Percentiles rank a stretch among this genome's conserved stretches.
Conservation (phyloP, 805 yeast species). For the Kuraishia molischiana region DNA sequence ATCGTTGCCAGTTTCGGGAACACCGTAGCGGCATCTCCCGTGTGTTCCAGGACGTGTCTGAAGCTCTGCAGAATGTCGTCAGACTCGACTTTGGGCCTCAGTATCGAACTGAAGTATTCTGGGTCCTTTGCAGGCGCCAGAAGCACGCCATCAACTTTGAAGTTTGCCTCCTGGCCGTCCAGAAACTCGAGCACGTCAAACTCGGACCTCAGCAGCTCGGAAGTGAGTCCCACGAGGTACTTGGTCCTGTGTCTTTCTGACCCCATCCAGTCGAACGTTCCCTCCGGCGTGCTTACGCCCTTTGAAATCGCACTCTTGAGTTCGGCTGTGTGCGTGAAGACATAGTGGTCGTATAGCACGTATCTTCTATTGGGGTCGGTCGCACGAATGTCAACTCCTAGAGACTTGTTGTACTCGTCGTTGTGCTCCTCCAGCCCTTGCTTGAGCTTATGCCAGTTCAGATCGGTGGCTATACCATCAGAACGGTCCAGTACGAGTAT, state of each 20-base stretch:
- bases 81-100: background rate
- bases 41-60: no score
- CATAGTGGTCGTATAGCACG: constrained; percentile 12
- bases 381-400: background rate
- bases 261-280: constrained; percentile 1
- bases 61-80: background rate
- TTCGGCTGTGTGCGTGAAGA: constrained; percentile 3
- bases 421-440: constrained; percentile 12
- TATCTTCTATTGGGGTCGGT: constrained; percentile 13
- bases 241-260: background rate
- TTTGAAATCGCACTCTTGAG: constrained; percentile 3
- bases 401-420: constrained; percentile 5
- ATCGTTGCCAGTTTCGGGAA: background rate
- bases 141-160: background rate
- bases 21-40: no score
- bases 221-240: background rate
- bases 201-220: background rate
- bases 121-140: background rate
- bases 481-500: constrained; percentile 6
- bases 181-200: background rate
- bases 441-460: constrained; percentile 9
- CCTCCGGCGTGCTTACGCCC: background rate
- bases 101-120: background rate
- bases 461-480: constrained; percentile 4
- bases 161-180: background rate